These are phyloP conservation scores for Trypanosoma brucei DNA, from an alignment of 208 protist genomes.

Conservation along the genomic window DNA sequence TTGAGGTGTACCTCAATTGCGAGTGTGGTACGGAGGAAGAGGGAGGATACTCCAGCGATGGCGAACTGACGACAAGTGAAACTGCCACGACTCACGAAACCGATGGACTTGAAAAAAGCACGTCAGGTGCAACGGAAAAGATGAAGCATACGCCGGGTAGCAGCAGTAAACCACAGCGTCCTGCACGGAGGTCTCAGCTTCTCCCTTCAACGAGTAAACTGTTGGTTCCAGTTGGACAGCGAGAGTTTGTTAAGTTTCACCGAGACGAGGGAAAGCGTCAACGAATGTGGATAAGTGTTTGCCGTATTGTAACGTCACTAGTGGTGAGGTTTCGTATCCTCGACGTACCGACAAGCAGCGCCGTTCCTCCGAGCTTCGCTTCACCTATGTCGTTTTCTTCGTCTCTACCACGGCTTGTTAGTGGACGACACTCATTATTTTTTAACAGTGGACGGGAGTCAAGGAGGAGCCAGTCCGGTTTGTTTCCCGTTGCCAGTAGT, in stretches of 20 bases:
- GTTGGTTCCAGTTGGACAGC: constrained; percentile 4
- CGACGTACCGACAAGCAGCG: constrained; percentile 13
- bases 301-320: constrained; percentile 63
- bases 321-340: constrained; percentile 64
- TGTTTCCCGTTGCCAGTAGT: neutral
- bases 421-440: neutral
- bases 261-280: constrained; percentile 32
- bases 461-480: neutral
- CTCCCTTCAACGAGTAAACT: constrained; percentile 12
- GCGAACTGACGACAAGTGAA: neutral
- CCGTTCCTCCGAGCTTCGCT: neutral
- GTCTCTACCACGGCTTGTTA: neutral
- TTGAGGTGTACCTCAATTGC: neutral
- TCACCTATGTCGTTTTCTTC: neutral
- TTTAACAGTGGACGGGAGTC: neutral
- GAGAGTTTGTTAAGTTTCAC: constrained; percentile 22
- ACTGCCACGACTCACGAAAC: neutral
- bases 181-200: neutral
- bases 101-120: neutral
- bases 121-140: neutral
- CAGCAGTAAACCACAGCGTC: neutral
- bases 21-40: neutral
- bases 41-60: neutral
- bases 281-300: constrained; percentile 55
- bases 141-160: neutral